phyloP scores from a whole-genome alignment of 768 basidiomycete genomes.

The Phylloporus arenicola region DNA sequence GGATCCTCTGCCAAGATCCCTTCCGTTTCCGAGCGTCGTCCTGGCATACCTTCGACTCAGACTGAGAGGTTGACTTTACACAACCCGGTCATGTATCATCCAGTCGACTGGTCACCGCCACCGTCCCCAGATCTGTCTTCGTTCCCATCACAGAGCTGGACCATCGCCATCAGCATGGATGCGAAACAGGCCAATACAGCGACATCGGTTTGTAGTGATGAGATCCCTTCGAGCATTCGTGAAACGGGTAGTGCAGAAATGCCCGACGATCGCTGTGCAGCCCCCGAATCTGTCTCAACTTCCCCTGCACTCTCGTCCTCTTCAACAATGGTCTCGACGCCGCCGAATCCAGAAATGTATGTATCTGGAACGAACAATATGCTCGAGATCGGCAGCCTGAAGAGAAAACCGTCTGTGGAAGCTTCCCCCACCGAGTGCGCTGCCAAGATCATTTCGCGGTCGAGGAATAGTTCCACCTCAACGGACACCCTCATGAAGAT shows the following conservation, averaged over 20 bases:
- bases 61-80: not conserved
- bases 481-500: not conserved
- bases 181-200: not conserved
- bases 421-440: not conserved
- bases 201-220: too few relatives aligned
- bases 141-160: constrained; percentile 7
- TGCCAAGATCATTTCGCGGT: not conserved
- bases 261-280: too few relatives aligned
- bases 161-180: not conserved
- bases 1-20: not conserved
- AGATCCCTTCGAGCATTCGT: too few relatives aligned
- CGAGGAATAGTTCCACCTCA: not conserved
- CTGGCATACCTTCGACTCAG: not conserved
- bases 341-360: too few relatives aligned
- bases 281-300: too few relatives aligned
- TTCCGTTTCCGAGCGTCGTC: not conserved
- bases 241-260: too few relatives aligned
- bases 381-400: not conserved
- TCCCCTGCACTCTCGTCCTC: not conserved
- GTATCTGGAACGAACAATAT: not conserved
- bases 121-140: not conserved
- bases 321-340: not conserved
- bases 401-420: not conserved
- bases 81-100: not conserved
- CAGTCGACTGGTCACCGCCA: not conserved